Percentiles rank a stretch among this genome's conserved stretches.
These are phyloP conservation scores for Apiospora rasikravindrae DNA, from an alignment of 2,329 filamentous ascomycete species.

Conservation along the genomic window DNA sequence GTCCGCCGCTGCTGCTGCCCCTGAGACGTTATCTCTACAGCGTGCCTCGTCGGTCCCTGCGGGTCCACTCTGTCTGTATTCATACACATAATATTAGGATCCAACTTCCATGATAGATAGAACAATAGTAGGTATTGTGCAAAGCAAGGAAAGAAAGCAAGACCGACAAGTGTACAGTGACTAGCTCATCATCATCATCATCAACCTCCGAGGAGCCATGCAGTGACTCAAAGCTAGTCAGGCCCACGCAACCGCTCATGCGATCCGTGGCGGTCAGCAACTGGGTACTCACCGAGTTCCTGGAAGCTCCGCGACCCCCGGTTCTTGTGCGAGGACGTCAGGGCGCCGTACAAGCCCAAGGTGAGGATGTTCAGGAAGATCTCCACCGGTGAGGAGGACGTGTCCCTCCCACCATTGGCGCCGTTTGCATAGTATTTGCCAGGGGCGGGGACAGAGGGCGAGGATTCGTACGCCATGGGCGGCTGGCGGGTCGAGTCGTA, in stretches of 20 bases:
- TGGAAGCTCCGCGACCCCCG: background rate
- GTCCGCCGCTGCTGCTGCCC: background rate
- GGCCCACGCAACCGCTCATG: background rate
- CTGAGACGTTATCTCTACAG: background rate
- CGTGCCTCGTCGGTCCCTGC: background rate
- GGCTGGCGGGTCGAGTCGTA: background rate
- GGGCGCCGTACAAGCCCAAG: background rate
- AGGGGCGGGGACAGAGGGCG: background rate
- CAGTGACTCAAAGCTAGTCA: background rate
- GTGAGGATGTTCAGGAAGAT: background rate
- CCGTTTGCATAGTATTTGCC: background rate
- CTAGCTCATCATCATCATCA: background rate
- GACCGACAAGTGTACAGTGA: background rate
- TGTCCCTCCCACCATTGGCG: background rate
- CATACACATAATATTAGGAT: background rate
- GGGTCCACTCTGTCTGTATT: background rate
- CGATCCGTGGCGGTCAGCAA: background rate
- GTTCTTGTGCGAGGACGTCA: background rate
- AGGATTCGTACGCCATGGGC: background rate
- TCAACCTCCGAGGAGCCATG: no score
- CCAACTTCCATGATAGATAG: background rate
- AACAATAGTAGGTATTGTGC: background rate
- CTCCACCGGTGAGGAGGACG: background rate
- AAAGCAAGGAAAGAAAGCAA: background rate
- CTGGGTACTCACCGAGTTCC: conserved; percentile 2